Evolutionary conservation across 352 stramenopile species (phyloP).

Genomic region (Pythium scleroteichum): DNA sequence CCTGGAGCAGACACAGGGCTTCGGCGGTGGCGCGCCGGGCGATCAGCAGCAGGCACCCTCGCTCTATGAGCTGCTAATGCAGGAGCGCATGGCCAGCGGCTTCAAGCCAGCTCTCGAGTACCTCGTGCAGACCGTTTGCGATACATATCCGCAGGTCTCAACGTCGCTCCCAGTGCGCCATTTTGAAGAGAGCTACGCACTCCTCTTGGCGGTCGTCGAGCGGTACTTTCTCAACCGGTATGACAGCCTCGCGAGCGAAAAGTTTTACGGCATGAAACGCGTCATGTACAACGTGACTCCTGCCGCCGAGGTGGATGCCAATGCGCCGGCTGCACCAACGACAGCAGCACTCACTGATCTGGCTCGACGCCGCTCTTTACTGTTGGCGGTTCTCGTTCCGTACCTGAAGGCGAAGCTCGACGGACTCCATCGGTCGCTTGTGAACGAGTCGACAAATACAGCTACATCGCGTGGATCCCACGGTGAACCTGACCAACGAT

Average conservation of each 20-base stretch:
- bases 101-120: conserved; percentile 83
- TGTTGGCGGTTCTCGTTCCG: conserved; percentile 69
- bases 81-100: conserved; percentile 76
- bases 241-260: conserved; percentile 76
- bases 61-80: conserved; percentile 88
- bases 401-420: conserved; percentile 84
- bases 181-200: conserved; percentile 80
- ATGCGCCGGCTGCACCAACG: conserved; percentile 21
- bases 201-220: conserved; percentile 62
- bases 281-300: conserved; percentile 43
- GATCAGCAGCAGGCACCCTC: conserved; percentile 43
- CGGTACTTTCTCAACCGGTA: conserved; percentile 77
- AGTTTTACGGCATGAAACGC: conserved; percentile 88
- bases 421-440: conserved; percentile 50
- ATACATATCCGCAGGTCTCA: conserved; percentile 72
- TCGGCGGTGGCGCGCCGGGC: conserved; percentile 27
- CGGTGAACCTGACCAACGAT: not conserved
- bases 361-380: conserved; percentile 51
- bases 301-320: not conserved
- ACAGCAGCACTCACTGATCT: conserved; percentile 39
- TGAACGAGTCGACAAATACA: conserved; percentile 31
- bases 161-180: conserved; percentile 51
- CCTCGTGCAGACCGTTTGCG: conserved; percentile 64
- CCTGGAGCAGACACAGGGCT: conserved; percentile 80
- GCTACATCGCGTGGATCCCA: not conserved